phyloP scores from a whole-genome alignment of 2,329 filamentous ascomycete genomes.

The Neobulgaria alba region DNA sequence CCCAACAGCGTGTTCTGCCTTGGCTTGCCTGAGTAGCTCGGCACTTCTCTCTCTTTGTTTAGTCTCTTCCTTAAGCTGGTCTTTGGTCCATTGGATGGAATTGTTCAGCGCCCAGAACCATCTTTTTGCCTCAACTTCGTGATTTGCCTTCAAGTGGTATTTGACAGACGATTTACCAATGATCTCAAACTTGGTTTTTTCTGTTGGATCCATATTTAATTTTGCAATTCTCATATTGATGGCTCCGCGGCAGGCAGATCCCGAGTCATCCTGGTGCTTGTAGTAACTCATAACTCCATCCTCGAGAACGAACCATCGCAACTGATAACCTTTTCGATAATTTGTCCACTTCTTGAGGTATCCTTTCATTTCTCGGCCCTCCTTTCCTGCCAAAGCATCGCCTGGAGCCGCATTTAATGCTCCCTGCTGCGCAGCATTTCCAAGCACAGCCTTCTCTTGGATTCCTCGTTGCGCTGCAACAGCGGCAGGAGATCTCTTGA shows the following conservation, averaged over 20 bases:
- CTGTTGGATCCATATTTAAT: constrained; percentile 91
- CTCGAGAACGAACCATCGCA: constrained; percentile 96
- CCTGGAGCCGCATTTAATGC: constrained; percentile 44
- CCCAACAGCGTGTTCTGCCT: constrained; percentile 54
- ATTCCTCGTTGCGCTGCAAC: constrained; percentile 91
- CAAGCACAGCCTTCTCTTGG: constrained; percentile 92
- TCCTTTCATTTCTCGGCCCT: constrained; percentile 94
- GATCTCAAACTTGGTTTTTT: constrained; percentile 97
- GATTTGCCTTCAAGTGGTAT: constrained; percentile 95
- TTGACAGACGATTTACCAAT: constrained; percentile 97
- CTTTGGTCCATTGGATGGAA: constrained; percentile 96
- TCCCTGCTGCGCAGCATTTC: constrained; percentile 51
- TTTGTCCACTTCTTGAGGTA: constrained; percentile 99
- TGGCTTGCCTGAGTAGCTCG: constrained; percentile 69
- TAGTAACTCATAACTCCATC: constrained; percentile 98
- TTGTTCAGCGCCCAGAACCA: constrained; percentile 99
- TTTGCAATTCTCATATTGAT: constrained; percentile 98
- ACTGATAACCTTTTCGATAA: constrained; percentile 92
- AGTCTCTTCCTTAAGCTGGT: constrained; percentile 88
- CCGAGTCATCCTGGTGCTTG: constrained; percentile 96
- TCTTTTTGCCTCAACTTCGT: constrained; percentile 93
- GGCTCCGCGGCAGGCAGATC: constrained; percentile 89
- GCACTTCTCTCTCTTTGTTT: constrained; percentile 64
- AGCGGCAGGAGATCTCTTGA: constrained; percentile 91
- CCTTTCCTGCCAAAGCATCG: constrained; percentile 64